Conservation (phyloP, 169 alveolate genomes). For the Babesia sp. region DNA sequence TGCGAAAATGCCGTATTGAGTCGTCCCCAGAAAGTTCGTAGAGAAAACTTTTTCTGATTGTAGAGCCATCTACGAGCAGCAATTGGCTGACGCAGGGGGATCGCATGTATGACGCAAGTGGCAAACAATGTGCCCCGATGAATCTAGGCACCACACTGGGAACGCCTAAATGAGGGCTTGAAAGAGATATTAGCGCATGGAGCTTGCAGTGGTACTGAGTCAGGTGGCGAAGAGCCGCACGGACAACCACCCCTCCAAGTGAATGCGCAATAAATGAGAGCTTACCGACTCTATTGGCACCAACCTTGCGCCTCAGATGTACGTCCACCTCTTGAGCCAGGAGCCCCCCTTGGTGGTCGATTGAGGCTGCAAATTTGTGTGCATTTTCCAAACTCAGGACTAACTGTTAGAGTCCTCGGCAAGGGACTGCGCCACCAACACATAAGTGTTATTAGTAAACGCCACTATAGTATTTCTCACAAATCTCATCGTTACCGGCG, state of each 20-base stretch:
- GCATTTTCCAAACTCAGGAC: background rate
- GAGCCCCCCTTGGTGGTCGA: background rate
- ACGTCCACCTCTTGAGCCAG: slow-evolving; percentile 30
- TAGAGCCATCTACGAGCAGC: background rate
- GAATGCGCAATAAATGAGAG: slow-evolving; percentile 28
- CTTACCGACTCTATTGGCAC: background rate
- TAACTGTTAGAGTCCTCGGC: slow-evolving; percentile 19
- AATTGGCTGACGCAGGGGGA: slow-evolving; percentile 15
- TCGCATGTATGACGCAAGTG: slow-evolving; percentile 11
- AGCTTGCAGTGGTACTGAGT: background rate
- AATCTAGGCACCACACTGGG: background rate
- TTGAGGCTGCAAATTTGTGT: background rate
- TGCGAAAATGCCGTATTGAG: background rate
- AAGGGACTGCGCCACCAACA: background rate
- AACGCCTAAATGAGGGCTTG: slow-evolving; percentile 34
- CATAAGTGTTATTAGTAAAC: background rate
- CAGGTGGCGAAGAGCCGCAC: slow-evolving; percentile 34
- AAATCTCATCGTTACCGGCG: slow-evolving; percentile 17
- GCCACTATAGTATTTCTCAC: background rate
- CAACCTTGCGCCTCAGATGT: background rate
- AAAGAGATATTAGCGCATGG: slow-evolving; percentile 9
- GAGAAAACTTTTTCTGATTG: background rate
- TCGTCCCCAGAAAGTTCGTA: slow-evolving; percentile 16
- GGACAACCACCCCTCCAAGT: slow-evolving; percentile 41
- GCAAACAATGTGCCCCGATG: background rate